Evolutionary conservation across 805 yeast species (phyloP).

Genomic region (Sugiyamaella qingdaonensis): DNA sequence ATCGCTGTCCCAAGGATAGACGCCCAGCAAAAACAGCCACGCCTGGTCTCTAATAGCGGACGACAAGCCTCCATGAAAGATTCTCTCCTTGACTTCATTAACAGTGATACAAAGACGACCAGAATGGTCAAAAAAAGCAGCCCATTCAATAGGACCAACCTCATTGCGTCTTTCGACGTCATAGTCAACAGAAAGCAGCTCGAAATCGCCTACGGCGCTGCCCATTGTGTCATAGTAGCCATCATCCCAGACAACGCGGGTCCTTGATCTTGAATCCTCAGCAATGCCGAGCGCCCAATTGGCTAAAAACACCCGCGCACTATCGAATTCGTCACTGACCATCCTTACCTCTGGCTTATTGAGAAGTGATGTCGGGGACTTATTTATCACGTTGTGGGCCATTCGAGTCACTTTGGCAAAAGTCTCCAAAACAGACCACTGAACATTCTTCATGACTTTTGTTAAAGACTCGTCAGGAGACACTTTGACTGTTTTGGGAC

Average conservation of each 20-base stretch:
- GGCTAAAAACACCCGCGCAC: conserved; percentile 87
- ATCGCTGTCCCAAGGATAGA: conserved; percentile 87
- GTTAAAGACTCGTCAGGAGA: conserved; percentile 36
- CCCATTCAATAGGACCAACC: conserved; percentile 75
- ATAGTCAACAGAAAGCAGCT: conserved; percentile 40
- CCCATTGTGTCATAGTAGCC: conserved; percentile 28
- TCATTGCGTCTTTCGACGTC: conserved; percentile 68
- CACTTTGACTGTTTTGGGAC: conserved; percentile 41
- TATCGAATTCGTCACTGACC: conserved; percentile 86
- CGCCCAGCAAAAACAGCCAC: conserved; percentile 81
- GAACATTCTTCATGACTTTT: conserved; percentile 58
- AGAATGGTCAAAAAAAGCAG: conserved; percentile 68
- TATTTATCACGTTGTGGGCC: conserved; percentile 56
- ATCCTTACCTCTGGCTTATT: conserved; percentile 74
- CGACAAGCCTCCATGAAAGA: conserved; percentile 86
- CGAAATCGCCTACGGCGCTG: conserved; percentile 36
- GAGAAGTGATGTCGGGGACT: conserved; percentile 54
- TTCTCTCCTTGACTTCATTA: conserved; percentile 70
- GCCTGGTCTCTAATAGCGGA: conserved; percentile 62
- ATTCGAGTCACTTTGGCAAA: conserved; percentile 70
- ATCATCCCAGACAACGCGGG: conserved; percentile 36
- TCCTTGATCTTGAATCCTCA: conserved; percentile 66
- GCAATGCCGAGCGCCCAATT: conserved; percentile 96
- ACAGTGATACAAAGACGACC: conserved; percentile 74
- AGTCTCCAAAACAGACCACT: conserved; percentile 82